These are phyloP conservation scores for Saprolegnia diclina DNA, from an alignment of 352 stramenopile species.

Conservation along the genomic window DNA sequence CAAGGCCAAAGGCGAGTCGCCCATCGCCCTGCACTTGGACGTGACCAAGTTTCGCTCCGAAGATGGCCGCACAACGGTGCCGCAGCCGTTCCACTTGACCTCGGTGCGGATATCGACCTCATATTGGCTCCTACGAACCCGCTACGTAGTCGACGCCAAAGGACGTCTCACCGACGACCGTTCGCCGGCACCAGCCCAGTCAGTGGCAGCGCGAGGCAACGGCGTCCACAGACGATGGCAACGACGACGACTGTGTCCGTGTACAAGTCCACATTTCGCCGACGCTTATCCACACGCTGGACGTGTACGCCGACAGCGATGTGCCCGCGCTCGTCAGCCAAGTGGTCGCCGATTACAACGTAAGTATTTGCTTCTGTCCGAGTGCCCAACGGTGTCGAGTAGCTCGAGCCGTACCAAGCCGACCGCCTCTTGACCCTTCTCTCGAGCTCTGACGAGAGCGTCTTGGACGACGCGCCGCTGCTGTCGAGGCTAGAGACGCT, in stretches of 20 bases:
- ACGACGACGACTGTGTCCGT: neutral
- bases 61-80: conserved; percentile 7
- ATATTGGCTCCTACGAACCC: no score
- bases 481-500: neutral
- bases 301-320: neutral
- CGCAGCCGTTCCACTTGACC: conserved; percentile 2
- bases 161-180: no score
- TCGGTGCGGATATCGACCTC: no score
- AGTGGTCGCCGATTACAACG: neutral
- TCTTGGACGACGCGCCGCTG: neutral
- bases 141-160: no score
- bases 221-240: no score
- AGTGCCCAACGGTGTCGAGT: no score
- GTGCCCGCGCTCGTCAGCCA: neutral
- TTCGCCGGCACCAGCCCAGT: no score
- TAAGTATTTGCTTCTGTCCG: neutral
- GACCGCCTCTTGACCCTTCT: neutral
- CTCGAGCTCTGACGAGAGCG: neutral
- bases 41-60: neutral
- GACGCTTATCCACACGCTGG: neutral
- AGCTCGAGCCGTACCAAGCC: neutral
- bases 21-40: conserved; percentile 8
- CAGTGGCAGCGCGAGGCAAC: no score
- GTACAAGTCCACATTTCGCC: conserved; percentile 18
- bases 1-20: neutral